Evolutionary conservation across 1,284 basidiomycete species (phyloP), one percentile per base, ranked within the genome.

Genomic region (Puccinia horiana): DNA sequence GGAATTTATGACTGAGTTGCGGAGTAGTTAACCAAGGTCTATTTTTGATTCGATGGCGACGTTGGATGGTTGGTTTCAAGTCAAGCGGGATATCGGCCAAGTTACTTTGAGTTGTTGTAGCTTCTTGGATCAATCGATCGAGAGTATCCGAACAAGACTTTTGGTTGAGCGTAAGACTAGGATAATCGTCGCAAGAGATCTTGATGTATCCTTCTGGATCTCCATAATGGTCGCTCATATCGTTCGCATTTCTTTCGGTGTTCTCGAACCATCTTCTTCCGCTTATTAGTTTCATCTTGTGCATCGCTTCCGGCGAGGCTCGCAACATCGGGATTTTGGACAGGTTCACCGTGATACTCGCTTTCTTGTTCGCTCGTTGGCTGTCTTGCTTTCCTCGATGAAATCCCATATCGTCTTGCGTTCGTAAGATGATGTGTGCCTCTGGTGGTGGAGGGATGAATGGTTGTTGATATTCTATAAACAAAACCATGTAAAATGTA

Each of bases 361-460:
- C 79, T 32, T 81, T 81, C 56, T 70, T 69, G 61, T 81, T 81
- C 12, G 70, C 40, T 26, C 79, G 67, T 52, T 81, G 79, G 0
- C 54, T 73, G 70, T 81, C 79, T 29, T 26, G 18, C 44, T 81
- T 32, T 20, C 79, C 79, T 16, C 54, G 44, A 49, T 81, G 69
- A 32, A 74, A 73, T 5, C 67, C 79, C 79, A 81, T 81, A 61
- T 81, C 79, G 61, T 81, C 79, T 23, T 81, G 79, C 12, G 56
- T 63, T 18, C 61, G 26, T 40, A 81, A 69, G 12, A 73, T 61
- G 23, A 81, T 47, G 40, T 81, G 70, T 40, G 79, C 79, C 20
- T 81, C 42, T 2, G 79, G 79, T 47, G 44, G 47, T 1, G 79
- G 79, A 16, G 79, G 79, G 12, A 81, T 56, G 47, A 73, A 81